phyloP scores from a whole-genome alignment of 2,329 filamentous ascomycete genomes.

The Aspergillus vadensis region DNA sequence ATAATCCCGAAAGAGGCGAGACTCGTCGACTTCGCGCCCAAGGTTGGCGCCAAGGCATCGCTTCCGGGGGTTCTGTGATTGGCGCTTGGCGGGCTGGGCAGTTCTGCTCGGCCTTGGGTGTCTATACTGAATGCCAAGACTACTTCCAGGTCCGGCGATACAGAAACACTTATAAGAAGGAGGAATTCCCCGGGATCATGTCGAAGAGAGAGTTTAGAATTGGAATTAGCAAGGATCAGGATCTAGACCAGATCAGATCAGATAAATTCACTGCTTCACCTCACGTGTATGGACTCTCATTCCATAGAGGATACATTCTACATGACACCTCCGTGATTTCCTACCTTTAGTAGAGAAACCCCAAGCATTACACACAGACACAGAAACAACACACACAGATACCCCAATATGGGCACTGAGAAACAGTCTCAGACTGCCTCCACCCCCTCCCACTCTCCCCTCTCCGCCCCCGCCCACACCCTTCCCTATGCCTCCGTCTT shows the following conservation, averaged over 20 bases:
- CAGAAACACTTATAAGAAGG: background rate
- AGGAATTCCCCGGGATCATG: background rate
- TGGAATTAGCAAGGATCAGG: too few species aligned
- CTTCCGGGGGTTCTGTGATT: conserved; percentile 8
- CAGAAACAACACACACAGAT: background rate
- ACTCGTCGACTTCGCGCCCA: conserved; percentile 5
- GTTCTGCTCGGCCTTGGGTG: background rate
- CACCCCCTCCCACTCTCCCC: conserved; percentile 28
- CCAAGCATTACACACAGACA: conserved; percentile 1
- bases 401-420: conserved; percentile 6
- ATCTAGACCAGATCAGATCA: conserved; percentile 6
- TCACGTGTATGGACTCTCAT: conserved; percentile 36
- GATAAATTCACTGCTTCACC: conserved; percentile 13
- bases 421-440: conserved; percentile 1
- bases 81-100: conserved; percentile 16
- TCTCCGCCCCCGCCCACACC: conserved; percentile 65
- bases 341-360: conserved; percentile 16
- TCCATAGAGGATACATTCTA: conserved; percentile 34
- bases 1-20: conserved; percentile 7
- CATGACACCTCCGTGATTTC: conserved; percentile 35
- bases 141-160: conserved; percentile 1
- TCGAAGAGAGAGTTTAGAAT: background rate
- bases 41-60: conserved; percentile 13
- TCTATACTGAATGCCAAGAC: conserved; percentile 4
- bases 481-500: conserved; percentile 57